phyloP scores from a whole-genome alignment of 2,329 filamentous ascomycete species.

The Colletotrichum caudatum region DNA sequence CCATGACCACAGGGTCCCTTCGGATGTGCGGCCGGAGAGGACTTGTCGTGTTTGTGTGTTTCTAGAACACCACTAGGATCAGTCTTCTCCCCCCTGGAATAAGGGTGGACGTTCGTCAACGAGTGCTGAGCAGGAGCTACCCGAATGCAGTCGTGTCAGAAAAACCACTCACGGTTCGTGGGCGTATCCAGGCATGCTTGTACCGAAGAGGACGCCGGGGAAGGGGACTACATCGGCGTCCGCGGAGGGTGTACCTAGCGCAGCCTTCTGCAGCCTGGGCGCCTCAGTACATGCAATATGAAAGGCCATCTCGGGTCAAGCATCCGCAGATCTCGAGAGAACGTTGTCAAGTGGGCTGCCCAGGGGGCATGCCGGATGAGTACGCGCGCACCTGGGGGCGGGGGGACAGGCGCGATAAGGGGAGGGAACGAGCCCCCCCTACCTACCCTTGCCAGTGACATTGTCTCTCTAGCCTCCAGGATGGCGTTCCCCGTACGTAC shows the following conservation, averaged over 20 bases:
- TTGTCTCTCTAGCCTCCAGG: neutral
- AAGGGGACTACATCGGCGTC: neutral
- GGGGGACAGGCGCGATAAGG: neutral
- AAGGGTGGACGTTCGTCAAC: neutral
- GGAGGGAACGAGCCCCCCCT: no score
- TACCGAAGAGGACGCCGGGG: neutral
- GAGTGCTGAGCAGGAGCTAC: neutral
- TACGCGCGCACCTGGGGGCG: neutral
- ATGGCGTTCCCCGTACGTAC: neutral
- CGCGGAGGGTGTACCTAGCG: neutral
- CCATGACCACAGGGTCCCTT: no score
- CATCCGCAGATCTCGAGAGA: neutral
- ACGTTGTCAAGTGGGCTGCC: neutral
- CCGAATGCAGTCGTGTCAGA: neutral
- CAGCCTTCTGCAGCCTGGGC: no score
- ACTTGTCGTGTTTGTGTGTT: neutral
- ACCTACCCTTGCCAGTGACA: slow-evolving; percentile 3
- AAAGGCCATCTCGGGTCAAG: neutral
- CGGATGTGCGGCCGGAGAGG: neutral
- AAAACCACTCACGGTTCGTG: neutral
- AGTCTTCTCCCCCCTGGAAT: no score
- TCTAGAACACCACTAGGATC: neutral
- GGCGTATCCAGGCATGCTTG: neutral
- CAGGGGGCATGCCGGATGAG: neutral
- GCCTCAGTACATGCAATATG: neutral